Percentiles rank a stretch among this genome's conserved stretches.
Evolutionary conservation across 83 land plant genomes (phyloP).

Genomic region (Thuja plicata): DNA sequence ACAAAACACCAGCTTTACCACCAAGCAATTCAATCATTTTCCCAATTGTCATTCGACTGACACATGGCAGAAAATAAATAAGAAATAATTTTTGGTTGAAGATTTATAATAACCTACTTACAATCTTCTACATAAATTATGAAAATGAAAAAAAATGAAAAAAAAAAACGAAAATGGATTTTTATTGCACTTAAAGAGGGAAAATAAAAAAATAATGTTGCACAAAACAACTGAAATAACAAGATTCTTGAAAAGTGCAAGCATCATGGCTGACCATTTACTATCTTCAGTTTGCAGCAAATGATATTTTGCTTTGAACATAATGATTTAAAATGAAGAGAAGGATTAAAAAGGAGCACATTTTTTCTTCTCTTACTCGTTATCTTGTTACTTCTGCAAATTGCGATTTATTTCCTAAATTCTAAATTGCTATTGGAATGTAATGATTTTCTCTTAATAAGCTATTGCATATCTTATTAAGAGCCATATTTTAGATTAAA

Average conservation of each 20-base stretch:
- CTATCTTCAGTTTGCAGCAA: background rate
- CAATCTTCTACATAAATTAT: background rate
- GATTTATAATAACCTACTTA: background rate
- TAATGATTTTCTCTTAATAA: background rate
- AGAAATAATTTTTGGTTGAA: slow-evolving; percentile 1
- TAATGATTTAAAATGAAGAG: background rate
- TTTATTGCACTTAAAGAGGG: background rate
- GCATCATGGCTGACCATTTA: background rate
- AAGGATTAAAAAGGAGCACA: background rate
- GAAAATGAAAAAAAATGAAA: background rate
- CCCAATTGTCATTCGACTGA: slow-evolving; percentile 99
- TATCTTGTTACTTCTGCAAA: background rate
- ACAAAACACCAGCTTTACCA: slow-evolving; percentile 91
- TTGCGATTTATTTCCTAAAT: background rate
- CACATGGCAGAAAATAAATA: slow-evolving; percentile 1
- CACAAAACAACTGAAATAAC: background rate
- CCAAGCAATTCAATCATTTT: slow-evolving; percentile 99
- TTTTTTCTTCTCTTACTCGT: background rate
- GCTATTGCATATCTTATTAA: background rate
- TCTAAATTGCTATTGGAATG: background rate
- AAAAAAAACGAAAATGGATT: background rate
- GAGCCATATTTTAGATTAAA: background rate
- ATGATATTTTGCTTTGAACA: background rate
- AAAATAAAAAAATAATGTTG: background rate
- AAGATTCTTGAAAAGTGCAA: background rate